Percentiles rank a stretch among this genome's conserved stretches.
These are phyloP conservation scores for Lentinula sp. DNA, from an alignment of 768 basidiomycete species.

Conservation along the genomic window DNA sequence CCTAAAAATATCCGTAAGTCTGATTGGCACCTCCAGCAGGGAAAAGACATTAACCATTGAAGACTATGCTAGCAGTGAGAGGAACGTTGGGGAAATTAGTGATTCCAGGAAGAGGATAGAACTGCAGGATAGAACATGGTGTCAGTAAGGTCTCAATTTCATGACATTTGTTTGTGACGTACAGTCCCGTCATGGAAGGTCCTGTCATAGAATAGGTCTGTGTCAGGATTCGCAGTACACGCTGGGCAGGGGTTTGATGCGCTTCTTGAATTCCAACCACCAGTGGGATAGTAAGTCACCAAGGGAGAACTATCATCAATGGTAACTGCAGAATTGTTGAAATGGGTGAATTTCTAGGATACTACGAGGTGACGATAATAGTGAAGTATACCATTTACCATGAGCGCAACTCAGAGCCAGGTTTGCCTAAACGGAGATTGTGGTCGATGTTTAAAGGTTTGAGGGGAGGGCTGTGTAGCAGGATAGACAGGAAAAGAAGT, in stretches of 20 bases:
- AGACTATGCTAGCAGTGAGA: slow-evolving; percentile 22
- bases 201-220: slow-evolving; percentile 3
- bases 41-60: slow-evolving; percentile 24
- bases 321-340: slow-evolving; percentile 16
- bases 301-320: slow-evolving; percentile 20
- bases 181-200: slow-evolving; percentile 19
- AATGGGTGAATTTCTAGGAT: background rate
- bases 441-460: too few species aligned
- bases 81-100: slow-evolving; percentile 11
- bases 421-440: too few species aligned
- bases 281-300: slow-evolving; percentile 15
- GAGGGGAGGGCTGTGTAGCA: too few species aligned
- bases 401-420: background rate
- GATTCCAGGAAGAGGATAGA: slow-evolving; percentile 12
- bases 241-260: slow-evolving; percentile 8
- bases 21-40: background rate
- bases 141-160: too few species aligned
- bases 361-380: background rate
- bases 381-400: background rate
- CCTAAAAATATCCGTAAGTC: slow-evolving; percentile 17
- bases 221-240: slow-evolving; percentile 15
- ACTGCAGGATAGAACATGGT: background rate
- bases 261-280: slow-evolving; percentile 14
- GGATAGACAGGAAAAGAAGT: too few species aligned
- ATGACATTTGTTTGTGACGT: background rate